These are phyloP conservation scores for Fraxinus floribunda DNA, from an alignment of 305 asterid genomes.

Conservation along the genomic window DNA sequence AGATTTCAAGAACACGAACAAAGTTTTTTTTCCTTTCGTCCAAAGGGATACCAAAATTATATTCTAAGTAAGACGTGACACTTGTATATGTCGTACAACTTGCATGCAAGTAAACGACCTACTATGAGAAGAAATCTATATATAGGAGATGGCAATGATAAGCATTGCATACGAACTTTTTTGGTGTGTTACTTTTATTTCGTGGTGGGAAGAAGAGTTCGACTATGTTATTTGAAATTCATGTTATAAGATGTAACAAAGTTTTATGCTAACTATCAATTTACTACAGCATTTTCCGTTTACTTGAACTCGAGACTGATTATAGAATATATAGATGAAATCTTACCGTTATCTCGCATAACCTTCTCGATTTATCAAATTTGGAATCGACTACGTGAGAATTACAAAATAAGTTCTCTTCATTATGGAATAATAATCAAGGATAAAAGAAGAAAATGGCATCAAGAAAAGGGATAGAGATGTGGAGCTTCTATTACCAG, in stretches of 20 bases:
- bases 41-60: not conserved
- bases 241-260: not conserved
- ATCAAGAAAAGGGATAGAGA: constrained; percentile 18
- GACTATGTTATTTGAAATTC: not conserved
- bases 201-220: not conserved
- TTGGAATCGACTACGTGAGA: not conserved
- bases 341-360: not conserved
- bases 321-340: not conserved
- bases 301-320: not conserved
- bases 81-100: not conserved
- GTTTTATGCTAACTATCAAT: too few species aligned
- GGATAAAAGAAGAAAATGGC: not conserved
- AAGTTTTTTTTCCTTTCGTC: not conserved
- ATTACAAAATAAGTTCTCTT: not conserved
- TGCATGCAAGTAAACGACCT: not conserved
- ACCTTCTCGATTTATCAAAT: not conserved
- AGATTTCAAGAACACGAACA: not conserved
- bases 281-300: too few species aligned
- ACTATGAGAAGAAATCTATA: not conserved
- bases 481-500: constrained; percentile 21
- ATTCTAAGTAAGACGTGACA: not conserved
- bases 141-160: not conserved
- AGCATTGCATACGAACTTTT: not conserved
- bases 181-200: not conserved
- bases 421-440: not conserved